Base-by-base conservation (phyloP, 306 rosid genomes). In the Phaseolus lunatus region DNA sequence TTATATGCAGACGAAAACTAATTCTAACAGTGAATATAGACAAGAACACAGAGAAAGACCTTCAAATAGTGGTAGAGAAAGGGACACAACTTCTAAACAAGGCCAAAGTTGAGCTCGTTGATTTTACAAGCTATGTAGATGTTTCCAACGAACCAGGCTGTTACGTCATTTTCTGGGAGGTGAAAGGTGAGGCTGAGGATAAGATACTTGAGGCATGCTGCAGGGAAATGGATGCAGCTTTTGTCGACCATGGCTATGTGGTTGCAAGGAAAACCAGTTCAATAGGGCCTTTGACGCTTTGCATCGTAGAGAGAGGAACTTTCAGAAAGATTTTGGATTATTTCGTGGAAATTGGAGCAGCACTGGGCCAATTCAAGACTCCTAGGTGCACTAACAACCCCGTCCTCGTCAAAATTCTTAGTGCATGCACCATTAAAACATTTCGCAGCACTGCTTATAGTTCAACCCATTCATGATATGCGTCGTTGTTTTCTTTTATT, bases 21-120 rank as follows among this genome's bases (percentile, higher is more conserved):
- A 77, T 95, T 1, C 67, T 95, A 49, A 90, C 92, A 0, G 73
- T 95, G 41, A 95, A 95, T 37, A 88, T 92, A 22, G 98, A 95
- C 89, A 95, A 95, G 78, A 95, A 90, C 73, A 92, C 97, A 0
- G 98, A 95, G 80, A 90, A 76, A 67, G 98, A 95, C 82, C 97
- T 95, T 5, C 97, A 95, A 37, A 47, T 86, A 2, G 98, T 90
- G 43, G 98, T 95, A 29, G 97, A 92, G 67, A 88, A 70, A 5
- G 97, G 90, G 7, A 85, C 88, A 0, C 85, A 80, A 58, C 54
- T 92, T 5, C 85, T 92, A 13, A 39, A 70, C 72, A 73, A 81
- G 49, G 67, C 72, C 26, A 72, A 66, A 70, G 96, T 91, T 4
- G 98, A 95, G 72, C 66, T 95, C 0, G 85, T 90, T 23, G 98